Base-by-base conservation (phyloP, 2,329 filamentous ascomycete genomes). In the Curvularia verruculosa region DNA sequence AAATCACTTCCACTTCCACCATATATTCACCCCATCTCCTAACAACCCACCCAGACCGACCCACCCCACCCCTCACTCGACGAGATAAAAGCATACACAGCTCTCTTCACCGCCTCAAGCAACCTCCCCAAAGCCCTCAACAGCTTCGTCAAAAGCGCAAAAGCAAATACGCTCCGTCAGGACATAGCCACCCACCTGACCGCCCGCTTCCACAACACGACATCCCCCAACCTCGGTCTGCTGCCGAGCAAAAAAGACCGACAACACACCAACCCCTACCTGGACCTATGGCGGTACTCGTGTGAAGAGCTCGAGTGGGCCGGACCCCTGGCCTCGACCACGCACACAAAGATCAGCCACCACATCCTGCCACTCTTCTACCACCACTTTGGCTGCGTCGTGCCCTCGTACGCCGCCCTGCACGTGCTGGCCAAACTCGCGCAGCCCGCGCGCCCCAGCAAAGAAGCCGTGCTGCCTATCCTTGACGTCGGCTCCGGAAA, bases 361-460 rank as follows among this genome's bases (percentile, higher is more conserved):
- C 88, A 89, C 65, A 80, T 90, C 6, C 81, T 92, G 8, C 89
- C 89, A 2, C 80, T 92, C 18, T 81, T 91, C 53, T 92, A 91
- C 82, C 89, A 92, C 76, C 89, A 92, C 75, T 92, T 92, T 73
- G 89, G 89, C 49, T 92, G 89, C 76, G 84, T 85, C 1, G 86
- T 86, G 19, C 89, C 89, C 0, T 85, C 84, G 9, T 88, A 89
- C 72, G 87, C 91, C 65, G 81, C 84, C 1, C 77, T 92, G 12
- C 79, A 83, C 59, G 78, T 89, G 21, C 81, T 92, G 29, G 82
- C 81, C 34, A 78, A 82, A 46, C 72, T 90, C 2, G 81, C 72
- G 3, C 71, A 75, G 49, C 74, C 71, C 5, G 29, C 64, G 3
- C 70, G 66, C 19, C 74, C 72, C 0, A 63, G 56, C 10, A 73